phyloP scores from a whole-genome alignment of 495 filamentous ascomycete genomes.

The Aspergillus funiculosus region DNA sequence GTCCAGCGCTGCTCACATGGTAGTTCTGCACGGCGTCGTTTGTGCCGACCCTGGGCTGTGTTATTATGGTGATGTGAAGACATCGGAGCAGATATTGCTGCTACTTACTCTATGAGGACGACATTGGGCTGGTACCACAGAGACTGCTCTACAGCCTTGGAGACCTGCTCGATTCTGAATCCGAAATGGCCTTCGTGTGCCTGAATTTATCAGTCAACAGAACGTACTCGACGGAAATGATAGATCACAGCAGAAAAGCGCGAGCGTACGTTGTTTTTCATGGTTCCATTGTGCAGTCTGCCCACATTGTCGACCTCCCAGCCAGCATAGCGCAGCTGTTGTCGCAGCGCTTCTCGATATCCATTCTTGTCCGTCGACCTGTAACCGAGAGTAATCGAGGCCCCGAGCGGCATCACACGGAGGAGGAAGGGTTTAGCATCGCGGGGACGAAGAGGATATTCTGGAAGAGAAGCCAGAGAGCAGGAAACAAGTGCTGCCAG shows the following conservation, averaged over 20 bases:
- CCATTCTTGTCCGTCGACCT: conserved; percentile 47
- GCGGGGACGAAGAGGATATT: not conserved
- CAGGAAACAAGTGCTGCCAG: no score
- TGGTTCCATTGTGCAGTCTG: conserved; percentile 37
- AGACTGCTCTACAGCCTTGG: conserved; percentile 25
- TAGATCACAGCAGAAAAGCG: no score
- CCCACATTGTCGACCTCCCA: conserved; percentile 50
- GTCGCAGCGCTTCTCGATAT: conserved; percentile 43
- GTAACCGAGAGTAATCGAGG: conserved; percentile 53
- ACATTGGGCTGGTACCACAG: conserved; percentile 42
- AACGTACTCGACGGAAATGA: not conserved
- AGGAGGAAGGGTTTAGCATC: conserved; percentile 25
- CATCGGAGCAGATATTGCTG: not conserved
- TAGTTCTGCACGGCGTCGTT: conserved; percentile 41
- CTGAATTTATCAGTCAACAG: conserved; percentile 8
- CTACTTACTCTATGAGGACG: conserved; percentile 38
- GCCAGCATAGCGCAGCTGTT: conserved; percentile 31
- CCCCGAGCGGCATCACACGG: conserved; percentile 51
- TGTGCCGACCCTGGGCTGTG: conserved; percentile 35
- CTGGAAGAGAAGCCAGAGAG: no score
- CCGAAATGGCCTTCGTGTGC: conserved; percentile 48
- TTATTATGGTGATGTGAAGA: not conserved
- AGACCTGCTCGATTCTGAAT: conserved; percentile 41
- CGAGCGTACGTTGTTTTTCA: conserved; percentile 42
- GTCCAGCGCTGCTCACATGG: conserved; percentile 24